These are phyloP conservation scores for Salicornia ramosissima DNA, from an alignment of 148 eudicot genomes.

Conservation along the genomic window DNA sequence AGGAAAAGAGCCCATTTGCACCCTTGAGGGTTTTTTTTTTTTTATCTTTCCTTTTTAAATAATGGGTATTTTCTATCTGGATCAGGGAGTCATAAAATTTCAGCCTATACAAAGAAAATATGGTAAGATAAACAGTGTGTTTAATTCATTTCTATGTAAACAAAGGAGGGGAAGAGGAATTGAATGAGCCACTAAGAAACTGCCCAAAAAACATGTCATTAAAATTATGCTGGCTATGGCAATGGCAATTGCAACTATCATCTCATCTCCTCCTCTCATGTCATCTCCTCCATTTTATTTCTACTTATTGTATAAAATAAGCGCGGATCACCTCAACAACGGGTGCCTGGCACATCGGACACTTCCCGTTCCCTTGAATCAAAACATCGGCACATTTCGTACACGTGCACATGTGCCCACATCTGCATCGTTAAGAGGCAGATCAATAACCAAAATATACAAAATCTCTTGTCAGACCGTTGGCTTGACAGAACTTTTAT, in stretches of 20 bases:
- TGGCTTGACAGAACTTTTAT: no score
- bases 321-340: slow-evolving; percentile 76
- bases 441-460: neutral
- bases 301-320: slow-evolving; percentile 47
- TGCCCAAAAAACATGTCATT: neutral
- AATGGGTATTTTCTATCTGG: slow-evolving; percentile 14
- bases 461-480: no score
- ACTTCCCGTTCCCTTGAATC: slow-evolving; percentile 53
- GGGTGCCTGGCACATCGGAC: slow-evolving; percentile 90
- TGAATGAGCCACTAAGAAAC: slow-evolving; percentile 18
- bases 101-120: slow-evolving; percentile 21
- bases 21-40: neutral
- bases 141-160: slow-evolving; percentile 1
- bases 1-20: slow-evolving; percentile 6
- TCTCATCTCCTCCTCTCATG: slow-evolving; percentile 9
- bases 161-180: slow-evolving; percentile 6
- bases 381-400: slow-evolving; percentile 61
- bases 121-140: neutral
- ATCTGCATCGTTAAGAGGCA: slow-evolving; percentile 35
- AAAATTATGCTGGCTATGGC: neutral
- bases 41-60: slow-evolving; percentile 14
- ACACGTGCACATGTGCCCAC: slow-evolving; percentile 98
- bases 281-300: slow-evolving; percentile 7
- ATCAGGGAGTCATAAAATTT: neutral
- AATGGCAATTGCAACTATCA: no score